These are phyloP conservation scores for Cyberlindnera galapagoensis DNA, from an alignment of 805 yeast species.

Conservation along the genomic window DNA sequence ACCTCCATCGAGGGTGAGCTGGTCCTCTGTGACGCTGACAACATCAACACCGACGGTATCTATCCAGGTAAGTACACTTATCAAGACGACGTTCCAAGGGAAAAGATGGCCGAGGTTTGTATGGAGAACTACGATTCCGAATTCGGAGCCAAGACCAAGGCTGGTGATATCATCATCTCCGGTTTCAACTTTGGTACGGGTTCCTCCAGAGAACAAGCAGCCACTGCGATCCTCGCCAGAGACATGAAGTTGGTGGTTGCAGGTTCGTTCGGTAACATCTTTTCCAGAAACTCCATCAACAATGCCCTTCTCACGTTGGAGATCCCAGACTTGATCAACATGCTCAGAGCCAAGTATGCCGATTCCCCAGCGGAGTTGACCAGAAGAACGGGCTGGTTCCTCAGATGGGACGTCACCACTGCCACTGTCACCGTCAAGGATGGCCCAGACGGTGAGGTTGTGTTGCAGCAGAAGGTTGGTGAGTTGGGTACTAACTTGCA, in stretches of 20 bases:
- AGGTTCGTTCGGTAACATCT: constrained; percentile 96
- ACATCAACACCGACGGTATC: constrained; percentile 95
- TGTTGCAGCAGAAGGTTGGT: constrained; percentile 84
- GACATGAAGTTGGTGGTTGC: constrained; percentile 91
- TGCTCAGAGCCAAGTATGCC: constrained; percentile 63
- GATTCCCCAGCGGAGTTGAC: constrained; percentile 64
- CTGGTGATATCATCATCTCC: constrained; percentile 85
- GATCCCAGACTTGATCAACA: constrained; percentile 77
- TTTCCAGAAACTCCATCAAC: constrained; percentile 92
- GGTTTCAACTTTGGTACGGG: constrained; percentile 99
- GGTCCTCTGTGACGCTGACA: constrained; percentile 93
- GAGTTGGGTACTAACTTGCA: constrained; percentile 93
- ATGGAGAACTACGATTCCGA: constrained; percentile 98
- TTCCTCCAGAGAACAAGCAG: constrained; percentile 98
- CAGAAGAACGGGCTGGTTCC: constrained; percentile 89
- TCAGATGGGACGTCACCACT: constrained; percentile 87
- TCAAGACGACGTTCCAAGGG: constrained; percentile 93
- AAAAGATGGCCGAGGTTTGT: constrained; percentile 97
- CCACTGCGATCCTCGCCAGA: constrained; percentile 93
- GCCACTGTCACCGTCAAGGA: constrained; percentile 78
- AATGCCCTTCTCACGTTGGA: constrained; percentile 92
- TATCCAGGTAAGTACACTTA: constrained; percentile 99
- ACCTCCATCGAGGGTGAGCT: constrained; percentile 83
- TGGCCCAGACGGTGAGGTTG: constrained; percentile 42
- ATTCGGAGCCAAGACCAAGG: constrained; percentile 70